Base-by-base conservation (phyloP, 768 basidiomycete species). In the Tulasnella sp. region DNA sequence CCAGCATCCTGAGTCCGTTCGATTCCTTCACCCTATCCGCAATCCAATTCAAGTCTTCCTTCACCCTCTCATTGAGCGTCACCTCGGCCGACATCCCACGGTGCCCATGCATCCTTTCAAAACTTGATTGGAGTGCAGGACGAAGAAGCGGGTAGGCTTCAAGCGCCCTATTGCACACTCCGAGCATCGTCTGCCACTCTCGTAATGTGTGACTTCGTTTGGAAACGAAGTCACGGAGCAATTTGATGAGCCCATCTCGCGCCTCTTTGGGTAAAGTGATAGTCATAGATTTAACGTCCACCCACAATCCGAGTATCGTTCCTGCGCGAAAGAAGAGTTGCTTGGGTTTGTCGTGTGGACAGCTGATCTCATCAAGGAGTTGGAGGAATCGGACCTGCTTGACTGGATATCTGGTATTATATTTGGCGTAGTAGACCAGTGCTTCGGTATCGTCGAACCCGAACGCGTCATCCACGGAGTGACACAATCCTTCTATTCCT, bases 111-210 rank as follows among this genome's bases (percentile, higher is more conserved):
- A 72, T 73, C 54, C 77, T 76, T 0, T 62, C 54, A 60, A 78
- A 78, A 0, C 76, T 2, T 0, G 65, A 60, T 13, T 58, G 70
- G 0, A 79, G 65, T 0, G 63, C 67, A 0, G 76, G 76, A 0
- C 67, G 64, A 0, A 78, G 65, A 0, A 71, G 59, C 0, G 76
- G 75, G 48, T 66, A 75, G 1, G 71, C 71, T 51, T 77, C 78
- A 21, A 78, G 65, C 0, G 65, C 59, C 75, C 75, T 77, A 49
- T 76, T 77, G 13, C 69, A 19, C 71, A 70, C 75, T 0, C 74
- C 75, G 0, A 68, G 68, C 0, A 77, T 55, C 0, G 42, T 41
- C 51, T 73, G 73, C 51, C 65, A 75, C 7, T 67, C 42, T 0
- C 58, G 43, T 0, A 72, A 64, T 4, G 30, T 58, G 45, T 51